Conservation (phyloP, 805 yeast species). For the Wilhelminamyces savonicus region DNA sequence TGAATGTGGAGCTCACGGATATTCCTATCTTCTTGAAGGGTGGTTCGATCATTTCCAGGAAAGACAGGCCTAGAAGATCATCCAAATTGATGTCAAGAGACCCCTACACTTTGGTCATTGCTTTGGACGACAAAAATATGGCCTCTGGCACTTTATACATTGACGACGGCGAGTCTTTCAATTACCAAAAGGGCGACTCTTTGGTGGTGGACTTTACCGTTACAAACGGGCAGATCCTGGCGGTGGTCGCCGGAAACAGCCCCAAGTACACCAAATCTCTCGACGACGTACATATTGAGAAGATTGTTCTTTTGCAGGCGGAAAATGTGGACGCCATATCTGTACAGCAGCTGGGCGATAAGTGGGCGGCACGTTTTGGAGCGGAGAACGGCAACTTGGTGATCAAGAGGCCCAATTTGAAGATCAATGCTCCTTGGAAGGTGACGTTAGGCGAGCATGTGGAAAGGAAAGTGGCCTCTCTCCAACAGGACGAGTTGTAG, state of each 20-base stretch:
- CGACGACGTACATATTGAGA: slow-evolving; percentile 44
- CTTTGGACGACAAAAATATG: slow-evolving; percentile 40
- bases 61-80: slow-evolving; percentile 75
- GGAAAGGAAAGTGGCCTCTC: too few species aligned
- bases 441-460: slow-evolving; percentile 13
- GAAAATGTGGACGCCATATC: slow-evolving; percentile 10
- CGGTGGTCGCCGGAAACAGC: slow-evolving; percentile 3
- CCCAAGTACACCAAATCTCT: slow-evolving; percentile 10
- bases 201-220: slow-evolving; percentile 37
- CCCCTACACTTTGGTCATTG: slow-evolving; percentile 72
- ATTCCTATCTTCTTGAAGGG: slow-evolving; percentile 73
- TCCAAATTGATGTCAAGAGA: slow-evolving; percentile 68
- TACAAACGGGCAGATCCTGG: slow-evolving; percentile 21
- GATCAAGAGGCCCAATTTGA: slow-evolving; percentile 48
- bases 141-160: slow-evolving; percentile 62
- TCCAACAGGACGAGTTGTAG: too few species aligned
- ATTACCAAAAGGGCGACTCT: slow-evolving; percentile 46
- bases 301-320: slow-evolving; percentile 31
- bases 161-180: slow-evolving; percentile 81
- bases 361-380: slow-evolving; percentile 24
- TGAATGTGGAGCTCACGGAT: slow-evolving; percentile 44
- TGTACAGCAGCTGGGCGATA: slow-evolving; percentile 32
- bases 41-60: slow-evolving; percentile 67
- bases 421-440: slow-evolving; percentile 43
- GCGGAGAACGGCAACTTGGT: slow-evolving; percentile 10